These are phyloP conservation scores for Kluyveromyces nonfermentans DNA, from an alignment of 805 yeast species.

Conservation along the genomic window DNA sequence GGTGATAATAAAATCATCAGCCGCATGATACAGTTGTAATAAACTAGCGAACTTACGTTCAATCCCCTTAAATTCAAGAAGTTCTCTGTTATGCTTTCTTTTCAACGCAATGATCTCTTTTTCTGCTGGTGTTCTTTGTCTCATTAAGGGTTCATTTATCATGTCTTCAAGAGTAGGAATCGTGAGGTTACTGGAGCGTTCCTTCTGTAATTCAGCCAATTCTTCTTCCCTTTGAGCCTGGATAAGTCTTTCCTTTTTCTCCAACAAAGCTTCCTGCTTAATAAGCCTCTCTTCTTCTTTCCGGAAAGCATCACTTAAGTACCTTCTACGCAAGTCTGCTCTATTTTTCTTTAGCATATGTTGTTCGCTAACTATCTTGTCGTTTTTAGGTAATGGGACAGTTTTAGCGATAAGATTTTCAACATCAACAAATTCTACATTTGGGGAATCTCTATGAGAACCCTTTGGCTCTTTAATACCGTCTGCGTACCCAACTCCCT, in stretches of 20 bases:
- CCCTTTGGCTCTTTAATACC: slow-evolving; percentile 60
- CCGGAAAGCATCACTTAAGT: slow-evolving; percentile 52
- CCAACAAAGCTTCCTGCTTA: slow-evolving; percentile 21
- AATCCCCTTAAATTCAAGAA: slow-evolving; percentile 41
- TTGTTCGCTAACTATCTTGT: slow-evolving; percentile 15
- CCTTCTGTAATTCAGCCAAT: slow-evolving; percentile 16
- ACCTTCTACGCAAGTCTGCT: slow-evolving; percentile 64
- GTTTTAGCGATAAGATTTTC: slow-evolving; percentile 47
- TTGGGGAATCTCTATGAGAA: slow-evolving; percentile 46
- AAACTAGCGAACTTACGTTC: slow-evolving; percentile 47
- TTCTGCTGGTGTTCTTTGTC: slow-evolving; percentile 67
- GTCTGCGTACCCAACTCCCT: slow-evolving; percentile 55
- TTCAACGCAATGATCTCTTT: slow-evolving; percentile 44
- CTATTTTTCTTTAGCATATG: slow-evolving; percentile 24
- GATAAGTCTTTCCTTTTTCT: slow-evolving; percentile 30
- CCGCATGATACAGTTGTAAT: slow-evolving; percentile 62
- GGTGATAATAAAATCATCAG: slow-evolving; percentile 60
- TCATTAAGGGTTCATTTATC: slow-evolving; percentile 60
- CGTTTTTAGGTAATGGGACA: slow-evolving; percentile 36
- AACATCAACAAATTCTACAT: slow-evolving; percentile 47
- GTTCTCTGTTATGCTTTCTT: slow-evolving; percentile 57
- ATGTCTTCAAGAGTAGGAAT: slow-evolving; percentile 70
- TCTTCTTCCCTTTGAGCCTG: slow-evolving; percentile 30
- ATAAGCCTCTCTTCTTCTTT: slow-evolving; percentile 43
- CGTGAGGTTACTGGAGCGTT: slow-evolving; percentile 41